Evolutionary conservation across 176 grass and related monocot genomes (phyloP), one percentile per base, ranked within the genome.

Genomic region (Tuctoria greenei): DNA sequence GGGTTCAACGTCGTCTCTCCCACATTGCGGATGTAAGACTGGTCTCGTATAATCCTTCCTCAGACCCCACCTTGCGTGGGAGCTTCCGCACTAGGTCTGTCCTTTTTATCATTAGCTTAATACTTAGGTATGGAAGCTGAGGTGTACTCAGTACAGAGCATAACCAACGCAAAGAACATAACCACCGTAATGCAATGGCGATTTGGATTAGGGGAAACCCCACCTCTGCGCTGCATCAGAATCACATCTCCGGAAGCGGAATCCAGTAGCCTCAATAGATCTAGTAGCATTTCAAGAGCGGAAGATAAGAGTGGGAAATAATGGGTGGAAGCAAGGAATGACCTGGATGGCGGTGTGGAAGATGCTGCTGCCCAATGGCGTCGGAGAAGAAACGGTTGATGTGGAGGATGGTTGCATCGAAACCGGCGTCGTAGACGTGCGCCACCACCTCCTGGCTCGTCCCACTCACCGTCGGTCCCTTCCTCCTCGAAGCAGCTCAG

Each of bases 311-410:
- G 55, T 17, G 24, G 39, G 57, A 10, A 21, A 18, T 20, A n/a
- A n/a, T 23, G 20, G 5, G 18, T n/a, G 52, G 52, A 56, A 35
- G 25, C 0, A 61, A 47, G 9, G 27, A 20, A 15, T 5, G 60
- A 91, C 89, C 81, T 88, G 78, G 67, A 91, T 78, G 56, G 89
- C 85, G 63, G 78, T 91, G 67, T 88, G 89, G 85, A 91, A 85
- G 89, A 91, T 82, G 73, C 89, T 85, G 38, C 82, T 82, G 67
- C 26, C 89, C 89, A 17, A 91, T 82, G 81, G 67, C 82, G 24
- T 88, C 89, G 68, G 85, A 85, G 73, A 91, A 91, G 85, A 88
- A 52, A 46, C 89, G 78, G 74, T 91, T 91, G 85, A 91, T 82
- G 45, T 88, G 71, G 45, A 91, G 47, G 35, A 91, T 66, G 85